Evolutionary conservation across 2,329 filamentous ascomycete species (phyloP).

Genomic region (Exophiala spinifera): DNA sequence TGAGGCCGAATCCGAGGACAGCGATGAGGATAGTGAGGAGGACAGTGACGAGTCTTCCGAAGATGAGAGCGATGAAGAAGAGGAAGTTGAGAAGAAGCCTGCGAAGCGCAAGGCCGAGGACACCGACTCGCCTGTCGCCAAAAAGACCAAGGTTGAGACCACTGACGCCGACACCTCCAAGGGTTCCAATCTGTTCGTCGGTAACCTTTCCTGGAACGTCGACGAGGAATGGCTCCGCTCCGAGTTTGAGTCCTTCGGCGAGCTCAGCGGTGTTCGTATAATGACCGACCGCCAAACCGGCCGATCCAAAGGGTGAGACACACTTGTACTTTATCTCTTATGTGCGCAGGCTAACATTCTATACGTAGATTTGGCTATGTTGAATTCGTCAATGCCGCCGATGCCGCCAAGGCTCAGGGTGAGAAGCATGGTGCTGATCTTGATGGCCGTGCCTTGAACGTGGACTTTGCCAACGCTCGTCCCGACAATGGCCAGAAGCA

Average conservation of each 20-base stretch:
- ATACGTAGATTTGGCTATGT: slow-evolving; percentile 84
- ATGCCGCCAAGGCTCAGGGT: slow-evolving; percentile 68
- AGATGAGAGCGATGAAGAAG: slow-evolving; percentile 31
- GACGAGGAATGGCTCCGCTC: slow-evolving; percentile 77
- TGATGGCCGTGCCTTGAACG: slow-evolving; percentile 70
- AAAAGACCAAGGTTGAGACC: slow-evolving; percentile 55
- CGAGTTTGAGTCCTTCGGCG: slow-evolving; percentile 77
- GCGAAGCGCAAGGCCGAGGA: slow-evolving; percentile 50
- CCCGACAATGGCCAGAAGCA: slow-evolving; percentile 59
- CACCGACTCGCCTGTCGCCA: slow-evolving; percentile 41
- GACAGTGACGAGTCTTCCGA: not conserved
- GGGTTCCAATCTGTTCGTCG: slow-evolving; percentile 74
- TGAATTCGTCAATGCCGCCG: slow-evolving; percentile 69
- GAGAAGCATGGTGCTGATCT: slow-evolving; percentile 72
- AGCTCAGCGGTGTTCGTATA: slow-evolving; percentile 69
- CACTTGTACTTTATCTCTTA: slow-evolving; percentile 9
- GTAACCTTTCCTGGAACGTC: slow-evolving; percentile 86
- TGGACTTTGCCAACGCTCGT: slow-evolving; percentile 72
- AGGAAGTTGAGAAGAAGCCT: slow-evolving; percentile 28
- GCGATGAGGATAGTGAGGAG: slow-evolving; percentile 23
- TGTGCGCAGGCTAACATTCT: slow-evolving; percentile 28
- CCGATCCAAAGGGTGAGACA: slow-evolving; percentile 71
- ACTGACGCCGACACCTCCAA: slow-evolving; percentile 42
- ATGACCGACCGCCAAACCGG: slow-evolving; percentile 78
- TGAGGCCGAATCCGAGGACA: slow-evolving; percentile 13